Evolutionary conservation across 2,329 filamentous ascomycete species (phyloP).

Genomic region (Xylaria sp.): DNA sequence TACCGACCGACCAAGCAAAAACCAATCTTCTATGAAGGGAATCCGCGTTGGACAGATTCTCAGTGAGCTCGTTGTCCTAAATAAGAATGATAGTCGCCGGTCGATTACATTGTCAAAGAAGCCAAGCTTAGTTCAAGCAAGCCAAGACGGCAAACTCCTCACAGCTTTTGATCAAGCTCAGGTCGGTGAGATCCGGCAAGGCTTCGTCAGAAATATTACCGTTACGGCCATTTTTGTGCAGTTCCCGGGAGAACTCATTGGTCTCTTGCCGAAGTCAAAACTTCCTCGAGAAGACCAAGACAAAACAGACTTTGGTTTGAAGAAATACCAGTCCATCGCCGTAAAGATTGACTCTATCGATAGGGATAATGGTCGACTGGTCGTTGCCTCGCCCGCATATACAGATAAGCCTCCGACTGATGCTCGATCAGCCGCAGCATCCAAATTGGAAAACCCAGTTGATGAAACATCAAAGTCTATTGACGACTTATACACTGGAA

Average conservation of each 20-base stretch:
- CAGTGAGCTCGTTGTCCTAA: conserved; percentile 83
- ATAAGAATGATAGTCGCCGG: conserved; percentile 81
- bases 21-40: conserved; percentile 78
- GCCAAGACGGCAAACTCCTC: conserved; percentile 77
- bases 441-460: conserved; percentile 59
- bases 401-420: conserved; percentile 54
- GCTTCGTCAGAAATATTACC: conserved; percentile 88
- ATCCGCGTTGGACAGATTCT: conserved; percentile 86
- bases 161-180: conserved; percentile 75
- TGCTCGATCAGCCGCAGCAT: conserved; percentile 47
- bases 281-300: conserved; percentile 75
- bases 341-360: conserved; percentile 80
- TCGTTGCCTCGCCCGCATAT: conserved; percentile 60
- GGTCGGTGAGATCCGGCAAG: conserved; percentile 74
- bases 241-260: conserved; percentile 80
- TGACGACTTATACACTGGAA: conserved; percentile 80
- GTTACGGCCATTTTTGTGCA: conserved; percentile 86
- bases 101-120: conserved; percentile 84
- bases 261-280: conserved; percentile 81
- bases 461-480: conserved; percentile 71
- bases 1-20: conserved; percentile 82
- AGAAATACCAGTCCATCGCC: conserved; percentile 78
- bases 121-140: conserved; percentile 79
- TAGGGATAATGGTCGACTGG: conserved; percentile 73
- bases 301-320: conserved; percentile 80